Percentiles rank a stretch among this genome's conserved stretches.
Evolutionary conservation across 371 early-diverging fungal genomes (phyloP).

Genomic region (Syncephalastrum sp.): DNA sequence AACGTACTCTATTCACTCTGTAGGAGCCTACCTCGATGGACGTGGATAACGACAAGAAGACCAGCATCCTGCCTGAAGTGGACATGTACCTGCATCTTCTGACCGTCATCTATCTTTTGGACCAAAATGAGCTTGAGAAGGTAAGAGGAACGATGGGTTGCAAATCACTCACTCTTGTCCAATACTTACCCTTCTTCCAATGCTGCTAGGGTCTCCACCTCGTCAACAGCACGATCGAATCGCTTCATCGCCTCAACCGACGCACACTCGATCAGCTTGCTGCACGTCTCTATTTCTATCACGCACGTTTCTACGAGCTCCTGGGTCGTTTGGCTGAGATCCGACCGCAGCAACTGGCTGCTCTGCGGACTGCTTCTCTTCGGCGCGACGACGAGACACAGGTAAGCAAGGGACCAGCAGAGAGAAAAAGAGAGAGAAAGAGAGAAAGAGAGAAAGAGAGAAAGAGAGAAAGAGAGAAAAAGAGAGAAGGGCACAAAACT

Average conservation of each 20-base stretch:
- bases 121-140: slow-evolving; percentile 70
- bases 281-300: slow-evolving; percentile 91
- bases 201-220: slow-evolving; percentile 65
- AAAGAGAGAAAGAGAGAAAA: not conserved
- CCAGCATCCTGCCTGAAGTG: slow-evolving; percentile 77
- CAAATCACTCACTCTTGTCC: too few species aligned
- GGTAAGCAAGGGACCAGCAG: slow-evolving; percentile 12
- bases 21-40: slow-evolving; percentile 26
- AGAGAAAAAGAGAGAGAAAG: not conserved
- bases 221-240: slow-evolving; percentile 61
- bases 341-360: slow-evolving; percentile 80
- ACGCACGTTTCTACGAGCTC: slow-evolving; percentile 85
- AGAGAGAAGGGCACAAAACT: not conserved
- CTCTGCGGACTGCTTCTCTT: slow-evolving; percentile 89
- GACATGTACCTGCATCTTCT: slow-evolving; percentile 83
- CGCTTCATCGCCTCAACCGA: slow-evolving; percentile 71
- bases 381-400: slow-evolving; percentile 84
- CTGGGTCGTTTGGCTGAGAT: slow-evolving; percentile 69
- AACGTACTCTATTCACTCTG: slow-evolving; percentile 7
- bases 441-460: not conserved
- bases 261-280: slow-evolving; percentile 89
- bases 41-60: slow-evolving; percentile 32
- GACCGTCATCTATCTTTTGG: slow-evolving; percentile 79
- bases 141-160: slow-evolving; percentile 26
- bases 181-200: not conserved